Conservation (phyloP, 23 red algal genomes). For the Cyanidioschyzon merolae region DNA sequence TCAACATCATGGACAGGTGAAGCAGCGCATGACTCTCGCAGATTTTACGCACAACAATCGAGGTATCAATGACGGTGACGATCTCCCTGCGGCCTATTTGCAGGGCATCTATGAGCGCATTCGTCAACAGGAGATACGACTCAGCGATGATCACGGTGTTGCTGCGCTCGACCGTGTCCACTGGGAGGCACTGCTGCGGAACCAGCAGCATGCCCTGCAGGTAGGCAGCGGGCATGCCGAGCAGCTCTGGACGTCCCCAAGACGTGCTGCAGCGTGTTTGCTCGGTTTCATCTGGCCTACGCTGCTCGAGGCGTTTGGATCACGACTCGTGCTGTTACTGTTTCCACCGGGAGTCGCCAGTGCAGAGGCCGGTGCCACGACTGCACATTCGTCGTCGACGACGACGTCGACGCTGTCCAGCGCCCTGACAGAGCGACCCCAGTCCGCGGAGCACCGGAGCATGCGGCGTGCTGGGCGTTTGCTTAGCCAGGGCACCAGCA, state of each 20-base stretch:
- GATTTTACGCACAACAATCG: constrained; percentile 91
- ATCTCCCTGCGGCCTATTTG: constrained; percentile 68
- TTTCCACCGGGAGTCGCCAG: constrained; percentile 65
- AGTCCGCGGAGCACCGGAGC: no score
- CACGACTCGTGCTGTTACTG: constrained; percentile 44
- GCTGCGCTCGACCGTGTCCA: constrained; percentile 50
- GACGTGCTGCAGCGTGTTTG: no score
- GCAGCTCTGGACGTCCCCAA: no score
- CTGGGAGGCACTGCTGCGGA: constrained; percentile 64
- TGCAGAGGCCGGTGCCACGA: no score
- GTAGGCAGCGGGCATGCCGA: neutral
- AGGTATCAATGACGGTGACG: constrained; percentile 77
- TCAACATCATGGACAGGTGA: constrained; percentile 75
- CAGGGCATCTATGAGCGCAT: constrained; percentile 67
- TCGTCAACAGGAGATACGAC: constrained; percentile 55
- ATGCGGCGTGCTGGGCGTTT: no score
- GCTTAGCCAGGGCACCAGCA: no score
- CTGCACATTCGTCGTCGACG: no score
- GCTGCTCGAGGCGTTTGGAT: constrained; percentile 28
- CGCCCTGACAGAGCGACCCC: no score
- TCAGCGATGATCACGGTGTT: constrained; percentile 92
- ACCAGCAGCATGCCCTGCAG: constrained; percentile 14
- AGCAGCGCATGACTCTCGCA: constrained; percentile 81
- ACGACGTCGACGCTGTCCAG: no score
- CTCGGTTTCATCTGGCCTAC: neutral